Conservation (phyloP, 2,329 filamentous ascomycete species). For the Colletotrichum gloeosporioides region DNA sequence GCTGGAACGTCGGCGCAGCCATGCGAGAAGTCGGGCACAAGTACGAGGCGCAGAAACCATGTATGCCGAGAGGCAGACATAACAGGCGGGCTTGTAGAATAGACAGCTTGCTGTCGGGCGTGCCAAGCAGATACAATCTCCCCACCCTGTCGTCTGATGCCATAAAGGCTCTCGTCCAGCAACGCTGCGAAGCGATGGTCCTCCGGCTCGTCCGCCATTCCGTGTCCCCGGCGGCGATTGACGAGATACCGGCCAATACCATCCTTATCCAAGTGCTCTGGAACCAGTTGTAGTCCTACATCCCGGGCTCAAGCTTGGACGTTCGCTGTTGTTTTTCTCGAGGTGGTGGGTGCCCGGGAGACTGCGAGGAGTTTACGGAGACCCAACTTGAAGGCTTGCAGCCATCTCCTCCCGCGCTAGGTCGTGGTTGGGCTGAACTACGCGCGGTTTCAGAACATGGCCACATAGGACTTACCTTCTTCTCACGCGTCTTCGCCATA, state of each 20-base stretch:
- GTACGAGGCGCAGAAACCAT: not conserved
- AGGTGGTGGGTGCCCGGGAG: not conserved
- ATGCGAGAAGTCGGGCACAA: not conserved
- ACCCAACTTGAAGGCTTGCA: not conserved
- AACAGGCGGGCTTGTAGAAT: not conserved
- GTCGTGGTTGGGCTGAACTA: not conserved
- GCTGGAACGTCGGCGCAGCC: too few relatives aligned
- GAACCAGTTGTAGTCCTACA: not conserved
- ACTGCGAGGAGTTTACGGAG: not conserved
- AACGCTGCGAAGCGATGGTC: not conserved
- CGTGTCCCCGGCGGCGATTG: not conserved
- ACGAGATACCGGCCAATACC: not conserved
- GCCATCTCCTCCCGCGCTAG: not conserved
- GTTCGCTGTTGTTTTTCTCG: not conserved
- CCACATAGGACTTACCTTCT: not conserved
- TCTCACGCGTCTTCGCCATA: not conserved
- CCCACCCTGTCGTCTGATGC: not conserved
- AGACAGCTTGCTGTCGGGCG: not conserved
- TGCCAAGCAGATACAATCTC: not conserved
- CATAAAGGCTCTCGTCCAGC: not conserved
- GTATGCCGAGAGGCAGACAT: not conserved
- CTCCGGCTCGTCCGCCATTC: not conserved
- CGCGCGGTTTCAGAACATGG: not conserved
- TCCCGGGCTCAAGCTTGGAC: not conserved
- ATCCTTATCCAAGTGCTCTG: not conserved